These are phyloP conservation scores for Penicillium canariense DNA, from an alignment of 495 filamentous ascomycete species.

Conservation along the genomic window DNA sequence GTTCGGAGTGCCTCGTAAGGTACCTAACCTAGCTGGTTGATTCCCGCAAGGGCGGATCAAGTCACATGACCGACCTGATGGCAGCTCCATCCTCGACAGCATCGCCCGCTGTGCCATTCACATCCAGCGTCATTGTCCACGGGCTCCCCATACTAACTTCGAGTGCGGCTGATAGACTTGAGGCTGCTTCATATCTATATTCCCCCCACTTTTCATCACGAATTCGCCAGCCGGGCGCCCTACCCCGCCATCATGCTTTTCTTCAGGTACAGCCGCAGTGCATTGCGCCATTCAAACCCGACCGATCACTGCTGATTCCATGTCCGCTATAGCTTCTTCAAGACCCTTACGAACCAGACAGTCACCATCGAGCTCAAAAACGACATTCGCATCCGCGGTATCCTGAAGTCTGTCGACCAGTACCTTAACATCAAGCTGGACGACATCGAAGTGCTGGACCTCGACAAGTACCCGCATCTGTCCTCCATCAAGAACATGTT, in stretches of 20 bases:
- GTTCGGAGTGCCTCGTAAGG: no score
- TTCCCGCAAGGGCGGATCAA: not conserved
- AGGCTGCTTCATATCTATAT: not conserved
- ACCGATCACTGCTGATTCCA: not conserved
- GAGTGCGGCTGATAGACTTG: not conserved
- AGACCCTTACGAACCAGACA: slow-evolving; percentile 96
- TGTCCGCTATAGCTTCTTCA: slow-evolving; percentile 77
- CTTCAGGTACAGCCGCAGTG: slow-evolving; percentile 38
- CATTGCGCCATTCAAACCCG: slow-evolving; percentile 1
- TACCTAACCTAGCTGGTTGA: no score
- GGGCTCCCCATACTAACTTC: not conserved
- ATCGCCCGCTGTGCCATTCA: not conserved
- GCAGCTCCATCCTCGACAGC: slow-evolving; percentile 4
- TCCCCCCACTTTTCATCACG: not conserved
- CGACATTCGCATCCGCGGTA: slow-evolving; percentile 92
- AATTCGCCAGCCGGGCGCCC: not conserved
- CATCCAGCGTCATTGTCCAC: not conserved
- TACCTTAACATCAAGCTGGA: slow-evolving; percentile 99
- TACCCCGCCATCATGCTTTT: slow-evolving; percentile 43
- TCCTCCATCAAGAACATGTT: slow-evolving; percentile 98
- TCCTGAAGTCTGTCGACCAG: slow-evolving; percentile 94
- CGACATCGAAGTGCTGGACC: slow-evolving; percentile 86
- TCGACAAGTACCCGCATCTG: slow-evolving; percentile 89
- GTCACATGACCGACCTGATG: slow-evolving; percentile 2
- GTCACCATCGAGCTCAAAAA: slow-evolving; percentile 98